phyloP scores from a whole-genome alignment of 257 asterid genomes.

The Cordia subcordata region DNA sequence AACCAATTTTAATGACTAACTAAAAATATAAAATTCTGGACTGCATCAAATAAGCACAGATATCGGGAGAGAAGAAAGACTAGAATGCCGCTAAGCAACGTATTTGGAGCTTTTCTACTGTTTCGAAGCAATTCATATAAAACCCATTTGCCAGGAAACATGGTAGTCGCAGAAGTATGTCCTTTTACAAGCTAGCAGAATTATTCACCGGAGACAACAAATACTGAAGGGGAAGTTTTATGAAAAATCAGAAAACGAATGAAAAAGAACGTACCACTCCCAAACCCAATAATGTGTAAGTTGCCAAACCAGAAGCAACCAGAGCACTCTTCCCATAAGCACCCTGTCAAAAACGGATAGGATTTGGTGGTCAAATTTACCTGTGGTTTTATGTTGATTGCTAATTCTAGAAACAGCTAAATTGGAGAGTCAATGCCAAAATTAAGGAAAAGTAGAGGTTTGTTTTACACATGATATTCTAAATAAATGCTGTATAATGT shows the following conservation, averaged over 20 bases:
- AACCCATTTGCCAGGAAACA: not conserved
- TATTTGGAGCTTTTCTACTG: not conserved
- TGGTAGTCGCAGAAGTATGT: too few species aligned
- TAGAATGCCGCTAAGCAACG: too few species aligned
- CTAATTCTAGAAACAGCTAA: too few species aligned
- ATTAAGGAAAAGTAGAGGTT: too few species aligned
- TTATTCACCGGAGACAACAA: not conserved
- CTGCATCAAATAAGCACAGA: too few species aligned
- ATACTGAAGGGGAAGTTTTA: not conserved
- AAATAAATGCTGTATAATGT: too few species aligned
- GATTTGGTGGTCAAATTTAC: not conserved
- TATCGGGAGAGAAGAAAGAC: too few species aligned
- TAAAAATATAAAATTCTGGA: too few species aligned
- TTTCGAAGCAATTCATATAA: not conserved
- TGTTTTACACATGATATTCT: too few species aligned
- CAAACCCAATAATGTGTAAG: slow-evolving; percentile 58
- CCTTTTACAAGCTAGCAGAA: slow-evolving; percentile 1
- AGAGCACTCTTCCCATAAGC: slow-evolving; percentile 66
- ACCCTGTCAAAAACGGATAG: slow-evolving; percentile 37
- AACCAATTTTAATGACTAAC: too few species aligned
- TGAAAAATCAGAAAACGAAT: not conserved
- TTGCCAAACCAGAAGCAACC: slow-evolving; percentile 61
- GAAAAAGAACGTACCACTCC: slow-evolving; percentile 53
- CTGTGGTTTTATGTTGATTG: not conserved
- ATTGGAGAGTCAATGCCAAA: too few species aligned